Evolutionary conservation across 2,329 filamentous ascomycete species (phyloP), one percentile per base, ranked within the genome.

Genomic region (Aureobasidium vineae): DNA sequence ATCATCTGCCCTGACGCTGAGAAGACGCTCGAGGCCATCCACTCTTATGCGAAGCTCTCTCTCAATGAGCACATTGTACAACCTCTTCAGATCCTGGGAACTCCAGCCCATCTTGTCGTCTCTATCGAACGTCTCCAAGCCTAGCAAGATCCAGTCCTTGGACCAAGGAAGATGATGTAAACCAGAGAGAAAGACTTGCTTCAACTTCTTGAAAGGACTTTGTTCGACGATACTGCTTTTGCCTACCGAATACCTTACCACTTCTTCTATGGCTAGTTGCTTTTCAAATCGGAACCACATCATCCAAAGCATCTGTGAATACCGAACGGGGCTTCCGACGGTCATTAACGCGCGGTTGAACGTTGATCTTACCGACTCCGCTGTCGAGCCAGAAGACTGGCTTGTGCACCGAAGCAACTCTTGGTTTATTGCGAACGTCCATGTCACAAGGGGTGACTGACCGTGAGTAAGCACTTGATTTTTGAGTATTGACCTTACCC

Each of bases 401-500:
- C 74, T 78, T 52, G 71, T 71, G 53, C 77, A 79, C 61, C 80
- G 80, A 33, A 77, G 73, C 11, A 85, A 76, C 69, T 89, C 87
- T 53, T 80, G 79, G 67, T 80, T 79, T 21, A 90, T 83, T 0
- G 80, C 79, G 70, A 87, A 86, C 3, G 84, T 74, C 73, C 84
- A 84, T 0, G 79, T 78, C 0, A 81, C 78, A n/a, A 87, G 70
- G 2, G 74, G 77, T 26, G 77, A 74, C 2, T 70, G 57, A 5
- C 71, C 72, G 7, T 56, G 59, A n/a, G 36, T 52, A 1, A 79
- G 71, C 2, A 78, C 71, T 8, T 72, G 75, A 31, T 79, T 75
- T 23, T 83, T 77, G 13, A 93, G 79, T 10, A 90, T 77, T 6
- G 84, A 81, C n/a, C 90, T 86, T 23, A 96, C 85, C 21, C 91